phyloP scores from a whole-genome alignment of 2,329 filamentous ascomycete genomes.

The Exophiala alcalophila region DNA sequence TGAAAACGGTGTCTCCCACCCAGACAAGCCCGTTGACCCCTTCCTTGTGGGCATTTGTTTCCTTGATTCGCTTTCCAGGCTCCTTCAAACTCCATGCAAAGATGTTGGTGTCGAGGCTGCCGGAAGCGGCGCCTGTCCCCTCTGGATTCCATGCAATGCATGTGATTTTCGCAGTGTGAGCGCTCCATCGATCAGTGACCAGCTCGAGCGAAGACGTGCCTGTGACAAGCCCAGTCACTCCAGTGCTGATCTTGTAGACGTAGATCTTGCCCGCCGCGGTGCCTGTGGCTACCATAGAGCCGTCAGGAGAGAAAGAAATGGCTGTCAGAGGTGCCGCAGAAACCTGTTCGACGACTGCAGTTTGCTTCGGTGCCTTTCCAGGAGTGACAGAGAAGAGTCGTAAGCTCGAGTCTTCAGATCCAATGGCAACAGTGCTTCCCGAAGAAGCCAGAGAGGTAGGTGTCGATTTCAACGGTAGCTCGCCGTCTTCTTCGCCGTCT shows the following conservation, averaged over 20 bases:
- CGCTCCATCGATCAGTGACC: constrained; percentile 72
- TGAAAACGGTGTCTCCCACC: constrained; percentile 69
- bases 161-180: constrained; percentile 66
- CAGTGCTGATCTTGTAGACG: constrained; percentile 67
- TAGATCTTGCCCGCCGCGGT: constrained; percentile 83
- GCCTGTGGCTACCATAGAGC: constrained; percentile 75
- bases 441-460: constrained; percentile 71
- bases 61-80: constrained; percentile 80
- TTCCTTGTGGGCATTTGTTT: constrained; percentile 88
- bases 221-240: constrained; percentile 35
- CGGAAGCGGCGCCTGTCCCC: constrained; percentile 76
- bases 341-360: constrained; percentile 56
- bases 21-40: constrained; percentile 86
- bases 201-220: constrained; percentile 47
- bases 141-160: constrained; percentile 73
- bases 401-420: constrained; percentile 69
- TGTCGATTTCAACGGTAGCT: constrained; percentile 59
- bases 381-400: constrained; percentile 65
- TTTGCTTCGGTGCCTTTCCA: constrained; percentile 55
- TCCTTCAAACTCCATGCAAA: constrained; percentile 85
- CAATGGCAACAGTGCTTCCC: constrained; percentile 68
- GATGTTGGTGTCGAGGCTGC: constrained; percentile 84
- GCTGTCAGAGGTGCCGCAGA: constrained; percentile 71
- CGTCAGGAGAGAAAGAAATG: constrained; percentile 77
- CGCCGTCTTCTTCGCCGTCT: constrained; percentile 58